These are phyloP conservation scores for Cicer judaicum DNA, from an alignment of 306 rosid species.

Conservation along the genomic window DNA sequence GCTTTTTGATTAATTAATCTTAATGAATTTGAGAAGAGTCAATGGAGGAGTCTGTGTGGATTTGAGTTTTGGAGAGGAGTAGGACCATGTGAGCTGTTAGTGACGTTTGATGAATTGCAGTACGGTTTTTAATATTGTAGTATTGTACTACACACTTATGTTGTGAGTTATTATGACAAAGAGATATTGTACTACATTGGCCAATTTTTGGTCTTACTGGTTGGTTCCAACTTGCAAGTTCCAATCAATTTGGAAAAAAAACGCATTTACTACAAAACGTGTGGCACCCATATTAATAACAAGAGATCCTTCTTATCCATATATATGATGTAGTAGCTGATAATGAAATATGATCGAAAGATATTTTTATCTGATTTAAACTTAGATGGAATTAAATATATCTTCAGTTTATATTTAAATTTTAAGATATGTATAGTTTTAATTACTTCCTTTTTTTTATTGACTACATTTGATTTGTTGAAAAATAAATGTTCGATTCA, in stretches of 20 bases:
- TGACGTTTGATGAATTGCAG: neutral
- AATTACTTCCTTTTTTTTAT: too few relatives aligned
- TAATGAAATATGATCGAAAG: too few relatives aligned
- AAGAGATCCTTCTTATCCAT: neutral
- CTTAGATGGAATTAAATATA: neutral
- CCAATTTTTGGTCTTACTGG: neutral
- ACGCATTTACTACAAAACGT: slow-evolving; percentile 32
- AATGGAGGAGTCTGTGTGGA: neutral
- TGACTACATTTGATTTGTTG: too few relatives aligned
- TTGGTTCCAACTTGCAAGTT: neutral
- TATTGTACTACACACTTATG: slow-evolving; percentile 42
- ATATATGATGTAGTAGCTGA: neutral
- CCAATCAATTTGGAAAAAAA: neutral
- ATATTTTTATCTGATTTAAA: neutral
- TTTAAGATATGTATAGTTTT: too few relatives aligned
- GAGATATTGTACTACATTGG: slow-evolving; percentile 10
- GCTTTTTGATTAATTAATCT: too few relatives aligned
- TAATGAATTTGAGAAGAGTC: neutral
- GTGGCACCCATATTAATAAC: neutral
- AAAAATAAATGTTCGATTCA: too few relatives aligned
- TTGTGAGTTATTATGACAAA: neutral
- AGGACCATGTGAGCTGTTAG: neutral
- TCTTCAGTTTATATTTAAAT: too few relatives aligned
- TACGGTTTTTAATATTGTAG: neutral
- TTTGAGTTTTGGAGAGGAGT: neutral